Evolutionary conservation across 805 yeast genomes (phyloP).

Genomic region (Candida methanosorbosa): DNA sequence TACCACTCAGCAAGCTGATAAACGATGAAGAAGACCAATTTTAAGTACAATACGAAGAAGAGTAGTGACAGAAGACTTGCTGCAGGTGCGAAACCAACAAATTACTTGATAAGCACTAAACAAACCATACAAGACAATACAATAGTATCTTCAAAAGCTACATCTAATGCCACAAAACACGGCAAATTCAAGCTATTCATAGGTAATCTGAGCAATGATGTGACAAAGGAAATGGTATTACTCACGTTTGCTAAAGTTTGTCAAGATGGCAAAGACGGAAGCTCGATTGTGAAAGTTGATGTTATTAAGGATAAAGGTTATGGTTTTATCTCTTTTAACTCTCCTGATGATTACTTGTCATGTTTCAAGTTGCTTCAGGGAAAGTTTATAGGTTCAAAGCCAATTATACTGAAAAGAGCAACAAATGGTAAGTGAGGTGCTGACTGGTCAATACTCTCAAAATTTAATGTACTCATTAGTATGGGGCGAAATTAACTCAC

Average conservation of each 20-base stretch:
- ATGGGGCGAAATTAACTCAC: too few relatives aligned
- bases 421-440: too few relatives aligned
- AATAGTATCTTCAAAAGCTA: background rate
- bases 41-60: background rate
- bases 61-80: conserved; percentile 42
- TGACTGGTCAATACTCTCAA: too few relatives aligned
- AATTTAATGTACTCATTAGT: too few relatives aligned
- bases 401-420: conserved; percentile 46
- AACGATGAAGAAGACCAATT: background rate
- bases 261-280: too few relatives aligned
- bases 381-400: conserved; percentile 66
- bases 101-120: conserved; percentile 21
- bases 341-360: conserved; percentile 55
- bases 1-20: background rate
- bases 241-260: conserved; percentile 43
- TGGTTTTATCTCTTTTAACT: conserved; percentile 65
- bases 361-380: conserved; percentile 75
- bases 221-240: conserved; percentile 45
- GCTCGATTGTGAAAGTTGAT: background rate
- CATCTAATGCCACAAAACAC: background rate
- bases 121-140: background rate
- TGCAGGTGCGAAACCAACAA: conserved; percentile 39
- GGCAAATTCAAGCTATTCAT: conserved; percentile 54
- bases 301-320: conserved; percentile 44
- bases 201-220: conserved; percentile 67